Evolutionary conservation across 75 land plant species (phyloP), one percentile per base, ranked within the genome.

Genomic region (Selaginella moellendorffii): DNA sequence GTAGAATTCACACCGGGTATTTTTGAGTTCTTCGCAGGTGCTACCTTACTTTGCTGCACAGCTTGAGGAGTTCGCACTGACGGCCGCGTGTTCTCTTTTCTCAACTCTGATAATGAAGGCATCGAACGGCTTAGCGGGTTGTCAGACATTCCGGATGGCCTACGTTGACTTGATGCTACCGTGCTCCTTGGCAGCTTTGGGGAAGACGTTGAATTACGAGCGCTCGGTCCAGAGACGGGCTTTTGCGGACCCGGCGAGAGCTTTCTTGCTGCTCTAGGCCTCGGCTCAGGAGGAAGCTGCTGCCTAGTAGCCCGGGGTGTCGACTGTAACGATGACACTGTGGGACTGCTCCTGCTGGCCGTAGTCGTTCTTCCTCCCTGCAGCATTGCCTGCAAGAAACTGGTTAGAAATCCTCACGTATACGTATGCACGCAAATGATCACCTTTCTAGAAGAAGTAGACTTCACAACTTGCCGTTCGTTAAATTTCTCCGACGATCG

Each of bases 101-200:
- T 86, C 42, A 80, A 53, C 31, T 84, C 91, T 65, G 78, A 54
- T 56, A 89, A 71, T 12, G 75, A 84, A 21, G 84, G 92, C 66
- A 82, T 82, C 8, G 87, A 81, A 29, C 72, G 85, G 21, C 80
- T 78, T 64, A 87, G 76, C 51, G 87, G 78, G 64, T 78, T 84
- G 71, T 84, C 83, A 19, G 68, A 8, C 5, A 51, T 29, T 18
- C 29, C 60, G 18, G 67, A 51, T 20, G 54, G 24, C 1, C 25
- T 10, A 0, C 54, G 54, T 1, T 65, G 54, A 65, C 5, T 24
- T 1, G 54, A 2, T 29, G 24, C 42, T 29, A 23, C 2, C 2
- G 63, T 14, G 20, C 1, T 65, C 18, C 53, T 10, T 65, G 22
- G 20, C 18, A 52, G 24, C 51, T 46, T 36, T 1, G 51, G 12